These are phyloP conservation scores for Eustoma russellianum DNA, from an alignment of 257 asterid species.

Conservation along the genomic window DNA sequence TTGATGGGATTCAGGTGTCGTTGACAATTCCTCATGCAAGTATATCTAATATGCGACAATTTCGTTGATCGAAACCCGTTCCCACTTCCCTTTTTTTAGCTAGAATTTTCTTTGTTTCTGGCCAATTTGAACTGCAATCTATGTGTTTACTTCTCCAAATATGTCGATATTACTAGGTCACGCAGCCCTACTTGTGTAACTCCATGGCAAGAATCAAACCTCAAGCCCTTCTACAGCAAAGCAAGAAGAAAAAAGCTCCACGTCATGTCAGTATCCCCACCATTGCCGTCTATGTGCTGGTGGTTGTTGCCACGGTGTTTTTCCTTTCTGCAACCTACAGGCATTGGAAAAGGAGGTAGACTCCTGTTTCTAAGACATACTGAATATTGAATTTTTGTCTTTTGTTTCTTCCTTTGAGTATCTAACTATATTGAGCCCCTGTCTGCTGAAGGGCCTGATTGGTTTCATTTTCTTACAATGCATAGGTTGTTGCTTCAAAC, in stretches of 20 bases:
- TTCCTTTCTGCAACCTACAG: conserved; percentile 38
- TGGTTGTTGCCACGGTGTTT: conserved; percentile 26
- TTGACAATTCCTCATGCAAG: no score
- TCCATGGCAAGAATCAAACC: conserved; percentile 47
- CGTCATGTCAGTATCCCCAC: conserved; percentile 28
- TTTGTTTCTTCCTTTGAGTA: neutral
- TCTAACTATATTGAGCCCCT: neutral
- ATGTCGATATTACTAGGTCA: no score
- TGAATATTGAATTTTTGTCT: no score
- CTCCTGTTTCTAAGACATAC: neutral
- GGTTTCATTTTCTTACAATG: neutral
- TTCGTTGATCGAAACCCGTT: no score
- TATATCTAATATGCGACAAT: no score
- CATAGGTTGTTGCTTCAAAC: conserved; percentile 21
- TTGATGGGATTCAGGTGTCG: no score
- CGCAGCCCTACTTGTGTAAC: no score
- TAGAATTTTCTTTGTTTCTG: no score
- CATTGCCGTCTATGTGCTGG: conserved; percentile 21
- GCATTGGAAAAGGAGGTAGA: conserved; percentile 35
- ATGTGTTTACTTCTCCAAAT: no score
- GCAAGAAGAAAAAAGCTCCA: conserved; percentile 47
- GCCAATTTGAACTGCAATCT: no score
- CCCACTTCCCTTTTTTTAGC: no score
- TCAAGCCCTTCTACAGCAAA: conserved; percentile 43
- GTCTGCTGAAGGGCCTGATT: neutral